A percentile compares a stretch with the other conserved stretches of the same genome.
phyloP scores from a whole-genome alignment of 2,329 filamentous ascomycete species.

The Dactylellina sp. region DNA sequence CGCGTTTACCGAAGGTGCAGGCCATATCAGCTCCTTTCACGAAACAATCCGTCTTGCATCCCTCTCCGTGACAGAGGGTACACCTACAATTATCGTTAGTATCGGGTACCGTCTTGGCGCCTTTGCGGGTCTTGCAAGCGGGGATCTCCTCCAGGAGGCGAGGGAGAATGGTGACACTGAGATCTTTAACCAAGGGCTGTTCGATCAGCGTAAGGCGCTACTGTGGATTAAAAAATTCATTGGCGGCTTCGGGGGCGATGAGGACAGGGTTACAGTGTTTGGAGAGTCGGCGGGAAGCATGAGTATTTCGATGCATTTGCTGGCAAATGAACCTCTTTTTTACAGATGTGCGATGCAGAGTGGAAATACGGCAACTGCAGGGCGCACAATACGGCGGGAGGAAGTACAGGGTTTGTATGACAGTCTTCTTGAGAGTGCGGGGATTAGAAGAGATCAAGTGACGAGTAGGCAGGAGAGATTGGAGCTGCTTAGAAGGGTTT shows the following conservation, averaged over 20 bases:
- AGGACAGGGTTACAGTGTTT: conserved; percentile 45
- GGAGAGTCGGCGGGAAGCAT: conserved; percentile 54
- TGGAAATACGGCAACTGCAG: conserved; percentile 38
- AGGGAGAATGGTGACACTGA: conserved; percentile 28
- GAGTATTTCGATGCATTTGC: conserved; percentile 48
- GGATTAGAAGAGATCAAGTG: not conserved
- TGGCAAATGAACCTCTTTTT: conserved; percentile 40
- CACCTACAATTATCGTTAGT: conserved; percentile 23
- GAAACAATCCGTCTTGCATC: conserved; percentile 33
- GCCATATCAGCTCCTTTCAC: conserved; percentile 39
- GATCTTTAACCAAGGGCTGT: conserved; percentile 52
- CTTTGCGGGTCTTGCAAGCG: conserved; percentile 32
- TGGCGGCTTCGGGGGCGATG: conserved; percentile 49
- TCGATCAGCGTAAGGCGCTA: conserved; percentile 46
- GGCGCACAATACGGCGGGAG: conserved; percentile 14
- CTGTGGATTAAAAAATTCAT: conserved; percentile 43
- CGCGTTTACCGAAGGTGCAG: conserved; percentile 47
- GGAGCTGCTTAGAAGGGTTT: conserved; percentile 16
- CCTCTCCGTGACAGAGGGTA: conserved; percentile 18
- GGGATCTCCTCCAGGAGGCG: conserved; percentile 43
- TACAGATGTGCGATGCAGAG: conserved; percentile 50
- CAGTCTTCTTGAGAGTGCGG: conserved; percentile 6
- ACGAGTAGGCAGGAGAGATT: conserved; percentile 27
- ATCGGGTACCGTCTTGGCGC: conserved; percentile 51
- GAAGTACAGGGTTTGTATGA: conserved; percentile 27